Evolutionary conservation across 257 asterid species (phyloP).

Genomic region (Rehmannia glutinosa): DNA sequence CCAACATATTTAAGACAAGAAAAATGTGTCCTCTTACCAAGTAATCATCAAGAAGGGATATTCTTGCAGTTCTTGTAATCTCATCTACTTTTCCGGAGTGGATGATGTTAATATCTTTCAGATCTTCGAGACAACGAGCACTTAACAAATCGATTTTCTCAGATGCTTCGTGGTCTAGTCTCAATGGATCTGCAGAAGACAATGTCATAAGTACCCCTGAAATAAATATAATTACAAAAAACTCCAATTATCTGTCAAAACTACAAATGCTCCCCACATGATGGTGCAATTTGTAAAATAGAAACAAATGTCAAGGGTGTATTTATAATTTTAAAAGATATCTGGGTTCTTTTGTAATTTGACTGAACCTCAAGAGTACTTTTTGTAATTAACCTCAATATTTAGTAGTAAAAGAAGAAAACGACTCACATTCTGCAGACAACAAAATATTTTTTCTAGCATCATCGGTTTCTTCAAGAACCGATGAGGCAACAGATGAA

Average conservation of each 20-base stretch:
- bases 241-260: no score
- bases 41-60: constrained; percentile 43
- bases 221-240: no score
- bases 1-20: not conserved
- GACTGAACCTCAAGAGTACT: no score
- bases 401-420: not conserved
- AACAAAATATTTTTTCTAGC: constrained; percentile 18
- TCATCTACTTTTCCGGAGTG: constrained; percentile 30
- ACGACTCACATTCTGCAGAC: constrained; percentile 30
- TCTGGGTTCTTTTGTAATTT: no score
- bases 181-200: constrained; percentile 25
- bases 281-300: no score
- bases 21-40: constrained; percentile 26
- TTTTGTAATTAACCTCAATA: no score
- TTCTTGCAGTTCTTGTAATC: constrained; percentile 36
- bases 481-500: constrained; percentile 29
- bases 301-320: no score
- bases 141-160: constrained; percentile 21
- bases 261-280: no score
- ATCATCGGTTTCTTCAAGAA: constrained; percentile 32
- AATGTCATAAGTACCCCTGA: not conserved
- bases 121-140: constrained; percentile 19
- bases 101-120: constrained; percentile 22
- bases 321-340: no score
- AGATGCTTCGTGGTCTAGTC: constrained; percentile 32